Conservation (phyloP, 2,329 filamentous ascomycete species). For the Diplodia intermedia region DNA sequence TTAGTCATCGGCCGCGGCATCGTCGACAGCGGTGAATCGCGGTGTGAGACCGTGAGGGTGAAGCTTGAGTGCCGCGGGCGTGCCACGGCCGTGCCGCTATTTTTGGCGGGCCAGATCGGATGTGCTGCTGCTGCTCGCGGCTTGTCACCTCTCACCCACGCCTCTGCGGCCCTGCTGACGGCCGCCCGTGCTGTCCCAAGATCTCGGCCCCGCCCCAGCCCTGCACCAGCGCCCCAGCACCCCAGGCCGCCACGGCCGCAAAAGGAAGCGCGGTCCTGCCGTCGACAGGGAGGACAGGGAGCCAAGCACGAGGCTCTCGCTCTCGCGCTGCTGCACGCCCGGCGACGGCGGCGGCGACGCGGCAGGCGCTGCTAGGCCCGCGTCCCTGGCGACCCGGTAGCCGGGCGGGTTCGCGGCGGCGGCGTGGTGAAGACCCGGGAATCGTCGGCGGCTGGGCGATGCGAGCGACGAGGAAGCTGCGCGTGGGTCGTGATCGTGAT, state of each 20-base stretch:
- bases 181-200: not conserved
- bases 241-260: not conserved
- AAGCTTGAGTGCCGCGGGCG: too few relatives aligned
- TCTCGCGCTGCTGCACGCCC: not conserved
- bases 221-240: too few relatives aligned
- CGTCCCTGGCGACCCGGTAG: constrained; percentile 10
- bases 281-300: not conserved
- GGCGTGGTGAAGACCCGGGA: not conserved
- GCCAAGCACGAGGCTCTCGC: not conserved
- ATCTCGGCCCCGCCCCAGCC: constrained; percentile 28
- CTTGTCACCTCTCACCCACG: constrained; percentile 11
- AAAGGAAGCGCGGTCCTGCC: constrained; percentile 16
- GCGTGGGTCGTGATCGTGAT: constrained; percentile 7
- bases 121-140: not conserved
- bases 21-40: constrained; percentile 14
- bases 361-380: not conserved
- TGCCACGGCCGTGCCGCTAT: not conserved
- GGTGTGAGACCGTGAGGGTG: constrained; percentile 10
- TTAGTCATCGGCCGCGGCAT: constrained; percentile 14
- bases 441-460: not conserved
- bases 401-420: constrained; percentile 1
- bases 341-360: not conserved
- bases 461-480: not conserved
- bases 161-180: not conserved
- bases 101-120: constrained; percentile 15